phyloP scores from a whole-genome alignment of 2,329 filamentous ascomycete species.

The Neoscytalidium dimidiatum region DNA sequence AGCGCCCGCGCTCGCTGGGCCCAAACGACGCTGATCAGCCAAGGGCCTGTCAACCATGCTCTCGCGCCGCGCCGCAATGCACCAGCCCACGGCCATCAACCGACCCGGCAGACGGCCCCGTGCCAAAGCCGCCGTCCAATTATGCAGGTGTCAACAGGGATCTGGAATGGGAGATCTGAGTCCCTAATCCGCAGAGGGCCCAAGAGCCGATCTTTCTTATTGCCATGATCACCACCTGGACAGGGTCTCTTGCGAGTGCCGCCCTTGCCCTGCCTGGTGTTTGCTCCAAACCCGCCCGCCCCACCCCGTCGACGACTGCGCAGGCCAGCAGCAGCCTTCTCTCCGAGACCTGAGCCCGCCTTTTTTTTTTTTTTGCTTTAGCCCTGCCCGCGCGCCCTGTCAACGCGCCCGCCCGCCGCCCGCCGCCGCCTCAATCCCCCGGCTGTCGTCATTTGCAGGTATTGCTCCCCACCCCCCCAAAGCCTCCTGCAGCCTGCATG shows the following conservation, averaged over 20 bases:
- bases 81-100: conserved; percentile 17
- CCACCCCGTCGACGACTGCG: background rate
- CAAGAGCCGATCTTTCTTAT: conserved; percentile 21
- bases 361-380: background rate
- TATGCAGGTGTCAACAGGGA: conserved; percentile 20
- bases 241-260: conserved; percentile 16
- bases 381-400: background rate
- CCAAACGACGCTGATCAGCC: conserved; percentile 11
- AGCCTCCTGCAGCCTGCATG: conserved; percentile 19
- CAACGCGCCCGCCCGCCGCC: background rate
- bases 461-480: conserved; percentile 14
- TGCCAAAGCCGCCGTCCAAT: conserved; percentile 19
- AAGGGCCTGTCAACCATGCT: conserved; percentile 13
- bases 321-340: background rate
- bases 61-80: conserved; percentile 20
- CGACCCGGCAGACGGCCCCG: conserved; percentile 19
- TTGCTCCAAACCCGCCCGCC: background rate
- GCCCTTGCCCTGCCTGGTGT: background rate
- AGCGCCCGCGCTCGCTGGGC: background rate
- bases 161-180: conserved; percentile 20
- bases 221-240: conserved; percentile 21
- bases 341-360: conserved; percentile 2
- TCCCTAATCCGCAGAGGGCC: conserved; percentile 16
- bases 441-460: conserved; percentile 19
- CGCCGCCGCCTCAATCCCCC: conserved; percentile 14